Base-by-base conservation (phyloP, 2,329 filamentous ascomycete genomes). In the Hymenoscyphus salicellus region DNA sequence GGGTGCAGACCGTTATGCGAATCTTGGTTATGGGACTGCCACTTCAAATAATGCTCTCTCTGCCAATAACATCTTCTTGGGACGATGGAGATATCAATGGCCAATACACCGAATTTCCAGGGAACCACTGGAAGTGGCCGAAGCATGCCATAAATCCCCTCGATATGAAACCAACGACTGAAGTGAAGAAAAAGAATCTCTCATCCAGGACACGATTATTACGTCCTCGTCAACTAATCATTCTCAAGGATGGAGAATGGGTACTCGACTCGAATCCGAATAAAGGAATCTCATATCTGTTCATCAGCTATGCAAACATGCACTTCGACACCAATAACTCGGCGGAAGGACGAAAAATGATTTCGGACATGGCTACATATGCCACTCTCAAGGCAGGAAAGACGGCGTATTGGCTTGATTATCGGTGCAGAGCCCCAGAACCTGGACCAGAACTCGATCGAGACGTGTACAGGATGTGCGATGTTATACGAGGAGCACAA, bases 91-190 rank as follows among this genome's bases (percentile, higher is more conserved):
- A 70, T 7, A 57, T 68, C 2, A 56, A 60, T 16, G 66, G 68
- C 7, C 66, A 62, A 5, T 73, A 73, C 33, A 70, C 66, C 0
- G 68, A 72, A 17, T 72, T 68, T 56, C 70, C 69, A 3, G 67
- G 63, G 1, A 72, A 71, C 23, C 65, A 72, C 56, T 74, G 70
- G 70, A 63, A 71, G 55, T 74, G 70, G 70, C 66, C 72, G 0
- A 72, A 73, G 26, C 67, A 72, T 55, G 68, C 69, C 4, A 70
- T 69, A 49, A 74, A 74, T 46, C 65, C 66, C 0, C 63, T 74
- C 1, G 71, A 74, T 41, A 66, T 66, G 63, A 69, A 62, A 26
- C 71, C 71, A 30, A 14, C 55, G 16, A 58, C 52, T 5, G 52
- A 61, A 20, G 32, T 14, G 20, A 26, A 26, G 30, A 43, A 28